Evolutionary conservation across 1,284 basidiomycete genomes (phyloP).

Genomic region (Ustilago curta): DNA sequence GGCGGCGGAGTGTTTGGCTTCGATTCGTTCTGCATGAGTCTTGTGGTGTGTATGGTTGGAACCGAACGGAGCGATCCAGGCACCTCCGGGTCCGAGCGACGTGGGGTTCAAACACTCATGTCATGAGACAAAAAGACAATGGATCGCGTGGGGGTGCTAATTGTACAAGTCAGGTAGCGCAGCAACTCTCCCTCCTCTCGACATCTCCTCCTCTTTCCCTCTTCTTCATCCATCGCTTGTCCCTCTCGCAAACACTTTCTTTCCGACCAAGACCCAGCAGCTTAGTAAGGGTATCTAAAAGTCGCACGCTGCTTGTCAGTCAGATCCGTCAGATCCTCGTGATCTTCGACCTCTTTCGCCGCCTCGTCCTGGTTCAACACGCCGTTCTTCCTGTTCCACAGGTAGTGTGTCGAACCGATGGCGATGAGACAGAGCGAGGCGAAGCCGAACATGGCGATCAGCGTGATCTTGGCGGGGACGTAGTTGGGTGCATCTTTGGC

Average conservation of each 20-base stretch:
- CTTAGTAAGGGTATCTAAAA: slow-evolving; percentile 67
- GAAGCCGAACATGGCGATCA: slow-evolving; percentile 62
- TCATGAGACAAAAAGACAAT: too few relatives aligned
- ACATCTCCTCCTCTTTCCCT: not conserved
- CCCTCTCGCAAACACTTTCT: too few relatives aligned
- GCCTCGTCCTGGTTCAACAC: slow-evolving; percentile 6
- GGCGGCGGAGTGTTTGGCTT: too few relatives aligned
- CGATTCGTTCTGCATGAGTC: not conserved
- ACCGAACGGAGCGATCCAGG: too few relatives aligned
- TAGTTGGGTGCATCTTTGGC: slow-evolving; percentile 55
- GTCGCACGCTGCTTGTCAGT: slow-evolving; percentile 64
- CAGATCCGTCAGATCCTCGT: slow-evolving; percentile 62
- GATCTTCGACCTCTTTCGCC: slow-evolving; percentile 11
- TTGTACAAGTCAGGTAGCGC: not conserved
- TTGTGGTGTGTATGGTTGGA: too few relatives aligned
- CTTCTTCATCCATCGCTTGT: not conserved
- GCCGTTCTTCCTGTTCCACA: slow-evolving; percentile 58
- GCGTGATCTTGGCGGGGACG: slow-evolving; percentile 60
- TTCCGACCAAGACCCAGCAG: not conserved
- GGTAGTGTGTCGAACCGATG: slow-evolving; percentile 48
- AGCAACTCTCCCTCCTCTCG: not conserved
- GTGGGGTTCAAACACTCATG: too few relatives aligned
- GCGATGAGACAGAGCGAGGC: slow-evolving; percentile 38
- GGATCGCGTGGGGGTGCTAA: too few relatives aligned
- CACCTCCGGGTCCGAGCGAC: too few relatives aligned